Evolutionary conservation across 352 stramenopile species (phyloP), one percentile per base, ranked within the genome.

Genomic region (Globisporangium nagaii): DNA sequence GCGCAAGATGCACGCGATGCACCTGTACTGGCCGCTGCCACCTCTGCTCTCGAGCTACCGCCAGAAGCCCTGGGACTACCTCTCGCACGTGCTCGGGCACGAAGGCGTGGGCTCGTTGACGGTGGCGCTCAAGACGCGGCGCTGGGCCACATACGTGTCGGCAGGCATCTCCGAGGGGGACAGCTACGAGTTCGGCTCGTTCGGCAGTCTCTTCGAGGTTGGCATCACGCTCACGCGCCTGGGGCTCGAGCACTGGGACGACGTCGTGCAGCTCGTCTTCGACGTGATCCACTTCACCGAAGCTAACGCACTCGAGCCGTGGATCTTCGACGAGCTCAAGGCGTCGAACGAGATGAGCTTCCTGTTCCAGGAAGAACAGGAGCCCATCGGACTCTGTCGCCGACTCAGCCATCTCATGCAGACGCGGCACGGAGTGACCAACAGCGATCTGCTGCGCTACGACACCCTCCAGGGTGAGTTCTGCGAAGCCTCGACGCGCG

Each of bases 401-500:
- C 62, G 68, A 9, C 45, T 91, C 22, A 75, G 75, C 41, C 68
- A 86, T 41, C 62, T 80, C 3, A 84, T 93, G 71, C 71, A 89
- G 31, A 31, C 52, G 24, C 67, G 68, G 20, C 62, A 75, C 50
- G 58, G 53, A 28, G 41, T 89, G 17, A 57, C 66, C 2, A 66
- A 69, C 4, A 45, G 58, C 2, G 78, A 89, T 57, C 27, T 93
- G 48, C 60, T 90, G 13, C 62, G 65, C 7, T 89, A 86, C 45
- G 68, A 88, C 39, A 17, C 73, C 20, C 52, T 88, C 2, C 70
- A 88, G 30, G 71, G 73, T 24, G 53, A 62, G 28, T 86, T 88
- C 28, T 65, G 84, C 19, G 36, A 53, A 20, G n/a, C 24, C 0
- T 43, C 53, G 20, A 71, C 67, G 1, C 39, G 25, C 13, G 20